Evolutionary conservation across 169 alveolate genomes (phyloP), one percentile per base, ranked within the genome.

Genomic region (Cryptosporidium tyzzeri): DNA sequence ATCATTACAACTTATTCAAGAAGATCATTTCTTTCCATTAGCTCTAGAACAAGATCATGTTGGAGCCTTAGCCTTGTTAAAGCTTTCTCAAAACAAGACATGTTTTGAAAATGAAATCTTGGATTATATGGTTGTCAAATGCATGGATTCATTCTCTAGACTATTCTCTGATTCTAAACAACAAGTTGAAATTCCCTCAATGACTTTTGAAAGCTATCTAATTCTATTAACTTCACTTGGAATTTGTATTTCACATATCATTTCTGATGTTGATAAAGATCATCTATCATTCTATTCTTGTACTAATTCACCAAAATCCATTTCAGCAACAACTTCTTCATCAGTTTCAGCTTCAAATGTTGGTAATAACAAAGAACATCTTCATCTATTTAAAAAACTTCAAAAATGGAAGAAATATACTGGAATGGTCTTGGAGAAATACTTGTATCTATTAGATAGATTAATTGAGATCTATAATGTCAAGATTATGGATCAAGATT

Each of bases 21-120:
- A 80, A 33, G 89, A 80, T n/a, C 62, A 26, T 26, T 80, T 61
- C 12, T 80, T 62, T 23, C 89, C 89, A 37, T 26, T 80, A 6
- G 71, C 89, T 12, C 29, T 80, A 5, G 89, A 80, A 31, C 89
- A 80, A 31, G 89, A 80, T 41, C 89, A 80, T 44, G 89, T 80
- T 1, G 89, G 89, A 9, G 74, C 89, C 2, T 23, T 80, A 31
- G 89, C 89, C 12, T 18, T 80, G 26, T 26, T 80, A 31, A 80
- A 80, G 29, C 68, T 80, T 14, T 80, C 89, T 16, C 75, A 80
- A 41, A 69, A 62, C 26, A 45, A 65, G 48, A 37, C 68, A 2
- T 41, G 48, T 48, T 80, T 45, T 37, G 70, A 73, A 14, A 26
- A 31, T 23, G 80, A 80, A 7, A 80, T 62, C 23, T 61, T 80